Evolutionary conservation across 768 basidiomycete genomes (phyloP).

Genomic region (Roridomyces roridus): DNA sequence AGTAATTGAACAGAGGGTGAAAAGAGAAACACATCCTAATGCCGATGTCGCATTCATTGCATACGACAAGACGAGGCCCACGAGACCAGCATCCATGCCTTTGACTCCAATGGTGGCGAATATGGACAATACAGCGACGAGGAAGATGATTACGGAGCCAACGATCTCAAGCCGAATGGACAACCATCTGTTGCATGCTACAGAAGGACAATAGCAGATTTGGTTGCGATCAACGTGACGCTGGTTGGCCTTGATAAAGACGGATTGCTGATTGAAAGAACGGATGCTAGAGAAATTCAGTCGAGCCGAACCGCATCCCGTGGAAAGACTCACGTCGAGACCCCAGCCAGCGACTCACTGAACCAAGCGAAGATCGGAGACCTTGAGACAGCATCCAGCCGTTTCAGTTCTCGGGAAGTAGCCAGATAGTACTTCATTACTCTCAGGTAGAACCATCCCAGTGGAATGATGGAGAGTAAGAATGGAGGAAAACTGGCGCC

Average conservation of each 20-base stretch:
- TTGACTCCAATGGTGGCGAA: slow-evolving; percentile 68
- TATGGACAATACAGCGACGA: slow-evolving; percentile 71
- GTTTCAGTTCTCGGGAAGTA: slow-evolving; percentile 87
- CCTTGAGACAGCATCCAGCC: slow-evolving; percentile 86
- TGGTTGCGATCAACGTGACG: slow-evolving; percentile 86
- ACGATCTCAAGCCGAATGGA: slow-evolving; percentile 85
- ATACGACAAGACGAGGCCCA: slow-evolving; percentile 86
- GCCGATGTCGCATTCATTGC: slow-evolving; percentile 85
- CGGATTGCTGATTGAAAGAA: slow-evolving; percentile 72
- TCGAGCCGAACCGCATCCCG: not conserved
- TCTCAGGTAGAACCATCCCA: slow-evolving; percentile 78
- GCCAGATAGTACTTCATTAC: slow-evolving; percentile 92
- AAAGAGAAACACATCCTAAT: slow-evolving; percentile 54
- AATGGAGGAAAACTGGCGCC: slow-evolving; percentile 84
- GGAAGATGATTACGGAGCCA: slow-evolving; percentile 79
- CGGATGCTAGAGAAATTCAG: slow-evolving; percentile 52
- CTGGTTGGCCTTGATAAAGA: slow-evolving; percentile 74
- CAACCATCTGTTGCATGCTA: slow-evolving; percentile 85
- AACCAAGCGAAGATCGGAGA: slow-evolving; percentile 94
- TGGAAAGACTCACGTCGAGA: slow-evolving; percentile 55
- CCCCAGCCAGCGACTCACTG: slow-evolving; percentile 75
- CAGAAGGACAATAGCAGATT: slow-evolving; percentile 76
- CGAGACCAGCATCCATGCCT: slow-evolving; percentile 85
- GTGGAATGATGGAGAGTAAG: slow-evolving; percentile 73
- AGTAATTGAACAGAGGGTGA: not conserved